These are phyloP conservation scores for Acanthamoeba divionensis DNA, from an alignment of 208 protist species.

Conservation along the genomic window DNA sequence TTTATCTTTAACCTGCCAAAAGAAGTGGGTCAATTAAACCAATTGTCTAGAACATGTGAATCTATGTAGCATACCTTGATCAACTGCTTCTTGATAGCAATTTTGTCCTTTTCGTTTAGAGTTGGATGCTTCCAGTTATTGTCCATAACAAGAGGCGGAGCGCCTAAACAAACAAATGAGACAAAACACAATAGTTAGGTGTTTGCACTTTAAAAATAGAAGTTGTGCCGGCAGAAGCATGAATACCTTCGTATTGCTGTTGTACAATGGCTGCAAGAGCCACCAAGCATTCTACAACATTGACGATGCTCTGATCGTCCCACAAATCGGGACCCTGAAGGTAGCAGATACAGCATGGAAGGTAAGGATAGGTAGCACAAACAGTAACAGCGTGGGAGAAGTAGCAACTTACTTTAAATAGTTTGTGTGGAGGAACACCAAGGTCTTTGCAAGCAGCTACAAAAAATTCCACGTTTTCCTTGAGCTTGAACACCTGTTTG, in stretches of 20 bases:
- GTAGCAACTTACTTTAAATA: no score
- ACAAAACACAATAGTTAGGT: no score
- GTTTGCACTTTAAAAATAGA: no score
- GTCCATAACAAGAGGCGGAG: neutral
- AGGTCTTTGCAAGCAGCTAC: constrained; percentile 11
- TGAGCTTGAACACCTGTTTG: constrained; percentile 20
- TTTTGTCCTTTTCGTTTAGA: neutral
- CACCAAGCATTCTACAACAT: neutral
- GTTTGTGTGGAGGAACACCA: neutral
- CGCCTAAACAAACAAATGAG: no score
- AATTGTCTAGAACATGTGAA: no score
- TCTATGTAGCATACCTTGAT: no score
- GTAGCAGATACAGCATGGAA: no score
- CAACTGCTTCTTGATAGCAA: constrained; percentile 5
- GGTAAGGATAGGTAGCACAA: no score
- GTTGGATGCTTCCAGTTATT: neutral
- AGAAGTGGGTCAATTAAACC: no score
- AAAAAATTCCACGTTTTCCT: constrained; percentile 24
- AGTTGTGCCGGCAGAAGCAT: no score
- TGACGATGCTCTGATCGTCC: neutral
- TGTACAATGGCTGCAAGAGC: neutral
- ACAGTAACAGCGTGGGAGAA: no score
- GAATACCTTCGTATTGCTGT: constrained; percentile 17
- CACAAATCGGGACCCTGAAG: neutral
- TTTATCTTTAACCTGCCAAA: neutral